Evolutionary conservation across 2,329 filamentous ascomycete genomes (phyloP).

Genomic region (Aspergillus ustus): DNA sequence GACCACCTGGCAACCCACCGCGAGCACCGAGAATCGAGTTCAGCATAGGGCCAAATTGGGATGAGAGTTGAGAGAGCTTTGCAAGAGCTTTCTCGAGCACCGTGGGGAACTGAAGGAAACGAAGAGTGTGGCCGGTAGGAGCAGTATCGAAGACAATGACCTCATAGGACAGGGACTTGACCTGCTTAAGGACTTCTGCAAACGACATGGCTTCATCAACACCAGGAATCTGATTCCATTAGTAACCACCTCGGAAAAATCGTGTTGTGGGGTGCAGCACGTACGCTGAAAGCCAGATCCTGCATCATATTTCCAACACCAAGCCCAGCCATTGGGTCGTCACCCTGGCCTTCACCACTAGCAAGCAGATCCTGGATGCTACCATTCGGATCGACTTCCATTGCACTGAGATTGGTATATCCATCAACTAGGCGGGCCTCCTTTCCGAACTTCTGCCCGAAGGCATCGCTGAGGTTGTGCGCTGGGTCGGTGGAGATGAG

Average conservation of each 20-base stretch:
- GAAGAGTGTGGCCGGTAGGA: conserved; percentile 94
- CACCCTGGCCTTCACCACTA: conserved; percentile 66
- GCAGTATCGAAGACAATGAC: conserved; percentile 99
- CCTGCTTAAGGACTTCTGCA: conserved; percentile 97
- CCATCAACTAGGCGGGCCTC: conserved; percentile 91
- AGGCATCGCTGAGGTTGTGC: conserved; percentile 96
- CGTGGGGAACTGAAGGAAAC: conserved; percentile 97
- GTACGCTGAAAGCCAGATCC: conserved; percentile 90
- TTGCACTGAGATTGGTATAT: conserved; percentile 91
- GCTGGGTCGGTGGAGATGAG: conserved; percentile 98
- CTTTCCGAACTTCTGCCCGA: conserved; percentile 99
- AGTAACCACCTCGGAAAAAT: conserved; percentile 6
- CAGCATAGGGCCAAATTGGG: conserved; percentile 93
- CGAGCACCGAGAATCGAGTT: conserved; percentile 85
- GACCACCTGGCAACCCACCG: conserved; percentile 83
- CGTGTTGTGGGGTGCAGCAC: conserved; percentile 17
- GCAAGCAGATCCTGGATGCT: conserved; percentile 94
- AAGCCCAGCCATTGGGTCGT: conserved; percentile 70
- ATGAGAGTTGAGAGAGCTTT: conserved; percentile 91
- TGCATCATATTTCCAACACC: conserved; percentile 97
- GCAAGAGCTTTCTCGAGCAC: conserved; percentile 98
- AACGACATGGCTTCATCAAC: conserved; percentile 99
- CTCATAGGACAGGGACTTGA: conserved; percentile 98
- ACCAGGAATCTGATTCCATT: conserved; percentile 79
- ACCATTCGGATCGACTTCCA: conserved; percentile 99